Evolutionary conservation across 805 yeast genomes (phyloP).

Genomic region (Lachancea kluyveri): DNA sequence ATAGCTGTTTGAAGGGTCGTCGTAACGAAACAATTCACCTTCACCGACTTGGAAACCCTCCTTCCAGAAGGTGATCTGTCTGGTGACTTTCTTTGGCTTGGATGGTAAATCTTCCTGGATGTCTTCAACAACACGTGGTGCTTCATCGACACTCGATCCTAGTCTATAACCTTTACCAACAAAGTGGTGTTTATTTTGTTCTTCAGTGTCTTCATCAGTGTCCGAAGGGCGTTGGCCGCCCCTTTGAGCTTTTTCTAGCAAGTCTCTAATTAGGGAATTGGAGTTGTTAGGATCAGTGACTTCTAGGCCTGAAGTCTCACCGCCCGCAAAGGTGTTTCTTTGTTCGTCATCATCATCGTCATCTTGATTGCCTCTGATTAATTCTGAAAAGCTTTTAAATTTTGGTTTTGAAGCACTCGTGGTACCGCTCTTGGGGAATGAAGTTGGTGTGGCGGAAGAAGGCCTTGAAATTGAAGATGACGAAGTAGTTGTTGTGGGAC

Average conservation of each 20-base stretch:
- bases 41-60: constrained; percentile 96
- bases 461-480: constrained; percentile 4
- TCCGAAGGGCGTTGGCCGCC: constrained; percentile 45
- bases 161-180: constrained; percentile 37
- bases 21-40: constrained; percentile 78
- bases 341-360: constrained; percentile 49
- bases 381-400: constrained; percentile 36
- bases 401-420: constrained; percentile 18
- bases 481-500: too few relatives aligned
- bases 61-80: constrained; percentile 91
- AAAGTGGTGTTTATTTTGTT: constrained; percentile 34
- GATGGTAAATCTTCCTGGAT: constrained; percentile 29
- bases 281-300: constrained; percentile 64
- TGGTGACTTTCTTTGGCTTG: constrained; percentile 47
- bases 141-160: constrained; percentile 31
- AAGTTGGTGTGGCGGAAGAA: constrained; percentile 5
- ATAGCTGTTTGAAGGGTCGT: constrained; percentile 82
- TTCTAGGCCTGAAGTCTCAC: constrained; percentile 69
- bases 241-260: constrained; percentile 63
- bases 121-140: constrained; percentile 31
- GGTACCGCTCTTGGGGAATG: constrained; percentile 9
- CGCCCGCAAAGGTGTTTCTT: constrained; percentile 59
- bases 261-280: constrained; percentile 43
- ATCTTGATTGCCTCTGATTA: constrained; percentile 31
- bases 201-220: constrained; percentile 27